phyloP scores from a whole-genome alignment of 2,329 filamentous ascomycete species.

The Aspergillus latus region DNA sequence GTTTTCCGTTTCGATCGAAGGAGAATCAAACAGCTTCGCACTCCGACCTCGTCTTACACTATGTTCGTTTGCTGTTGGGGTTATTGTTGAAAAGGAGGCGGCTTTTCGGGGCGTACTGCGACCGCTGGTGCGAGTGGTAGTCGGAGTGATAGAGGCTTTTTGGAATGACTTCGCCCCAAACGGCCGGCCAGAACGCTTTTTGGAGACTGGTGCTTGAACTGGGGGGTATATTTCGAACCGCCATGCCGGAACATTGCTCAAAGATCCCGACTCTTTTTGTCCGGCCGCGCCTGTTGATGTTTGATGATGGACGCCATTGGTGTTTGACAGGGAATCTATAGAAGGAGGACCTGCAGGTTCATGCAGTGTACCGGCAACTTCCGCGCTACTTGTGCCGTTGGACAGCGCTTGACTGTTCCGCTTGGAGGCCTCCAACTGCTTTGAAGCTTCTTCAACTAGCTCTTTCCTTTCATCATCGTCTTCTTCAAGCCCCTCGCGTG shows the following conservation, averaged over 20 bases:
- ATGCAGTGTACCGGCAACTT: slow-evolving; percentile 19
- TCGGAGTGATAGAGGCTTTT: slow-evolving; percentile 32
- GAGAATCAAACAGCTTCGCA: slow-evolving; percentile 32
- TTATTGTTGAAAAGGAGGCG: slow-evolving; percentile 30
- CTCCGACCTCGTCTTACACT: slow-evolving; percentile 40
- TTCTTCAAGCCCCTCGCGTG: slow-evolving; percentile 63
- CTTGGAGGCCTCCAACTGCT: neutral
- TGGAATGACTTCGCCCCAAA: slow-evolving; percentile 33
- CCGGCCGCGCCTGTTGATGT: slow-evolving; percentile 18
- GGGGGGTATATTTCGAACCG: slow-evolving; percentile 47
- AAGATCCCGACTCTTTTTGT: slow-evolving; percentile 28
- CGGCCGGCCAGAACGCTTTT: slow-evolving; percentile 41
- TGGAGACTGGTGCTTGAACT: slow-evolving; percentile 37
- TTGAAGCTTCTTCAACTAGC: slow-evolving; percentile 22
- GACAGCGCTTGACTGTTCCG: neutral
- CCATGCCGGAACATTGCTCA: slow-evolving; percentile 41
- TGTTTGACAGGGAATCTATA: slow-evolving; percentile 30
- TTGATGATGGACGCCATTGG: slow-evolving; percentile 30
- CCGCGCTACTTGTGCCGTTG: slow-evolving; percentile 20
- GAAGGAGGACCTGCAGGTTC: slow-evolving; percentile 39
- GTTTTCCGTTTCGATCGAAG: slow-evolving; percentile 26
- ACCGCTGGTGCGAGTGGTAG: slow-evolving; percentile 34
- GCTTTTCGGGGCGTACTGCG: slow-evolving; percentile 39
- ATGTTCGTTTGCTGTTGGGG: slow-evolving; percentile 30
- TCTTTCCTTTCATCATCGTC: slow-evolving; percentile 33